These are phyloP conservation scores for Phytomonas francai DNA, from an alignment of 208 protist genomes.

Conservation along the genomic window DNA sequence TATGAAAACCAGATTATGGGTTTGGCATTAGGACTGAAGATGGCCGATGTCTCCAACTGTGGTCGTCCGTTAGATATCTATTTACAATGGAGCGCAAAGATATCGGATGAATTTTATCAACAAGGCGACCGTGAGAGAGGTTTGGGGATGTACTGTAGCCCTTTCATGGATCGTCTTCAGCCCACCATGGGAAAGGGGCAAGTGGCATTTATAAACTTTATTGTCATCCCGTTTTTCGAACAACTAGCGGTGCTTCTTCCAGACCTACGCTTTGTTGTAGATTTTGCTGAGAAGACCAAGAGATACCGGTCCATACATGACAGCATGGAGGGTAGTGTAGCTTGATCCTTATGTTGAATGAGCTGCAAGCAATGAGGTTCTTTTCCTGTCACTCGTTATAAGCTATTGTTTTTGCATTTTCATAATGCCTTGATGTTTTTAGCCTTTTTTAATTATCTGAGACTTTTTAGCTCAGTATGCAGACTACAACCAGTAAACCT, in stretches of 20 bases:
- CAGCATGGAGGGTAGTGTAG: slow-evolving; percentile 20
- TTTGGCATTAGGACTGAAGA: slow-evolving; percentile 89
- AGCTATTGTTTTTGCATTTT: background rate
- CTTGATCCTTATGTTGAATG: slow-evolving; percentile 1
- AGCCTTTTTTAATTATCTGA: background rate
- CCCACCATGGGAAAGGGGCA: slow-evolving; percentile 81
- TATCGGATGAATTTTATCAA: slow-evolving; percentile 92
- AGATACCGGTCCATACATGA: slow-evolving; percentile 71
- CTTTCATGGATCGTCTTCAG: slow-evolving; percentile 89
- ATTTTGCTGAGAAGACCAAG: slow-evolving; percentile 71
- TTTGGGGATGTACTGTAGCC: slow-evolving; percentile 79
- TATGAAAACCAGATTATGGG: slow-evolving; percentile 82
- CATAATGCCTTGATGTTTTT: background rate
- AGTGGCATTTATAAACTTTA: slow-evolving; percentile 91
- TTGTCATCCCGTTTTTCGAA: slow-evolving; percentile 88
- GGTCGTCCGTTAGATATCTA: slow-evolving; percentile 81
- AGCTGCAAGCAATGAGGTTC: background rate
- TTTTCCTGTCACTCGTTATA: background rate
- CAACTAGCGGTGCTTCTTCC: slow-evolving; percentile 75
- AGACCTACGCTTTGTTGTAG: slow-evolving; percentile 73
- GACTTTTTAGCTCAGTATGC: background rate
- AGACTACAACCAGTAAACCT: background rate
- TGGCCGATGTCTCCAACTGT: slow-evolving; percentile 94
- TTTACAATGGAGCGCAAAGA: slow-evolving; percentile 81
- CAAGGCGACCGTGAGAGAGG: slow-evolving; percentile 90